Conservation (phyloP, 495 filamentous ascomycete species). For the Lasiosphaeria ovina region DNA sequence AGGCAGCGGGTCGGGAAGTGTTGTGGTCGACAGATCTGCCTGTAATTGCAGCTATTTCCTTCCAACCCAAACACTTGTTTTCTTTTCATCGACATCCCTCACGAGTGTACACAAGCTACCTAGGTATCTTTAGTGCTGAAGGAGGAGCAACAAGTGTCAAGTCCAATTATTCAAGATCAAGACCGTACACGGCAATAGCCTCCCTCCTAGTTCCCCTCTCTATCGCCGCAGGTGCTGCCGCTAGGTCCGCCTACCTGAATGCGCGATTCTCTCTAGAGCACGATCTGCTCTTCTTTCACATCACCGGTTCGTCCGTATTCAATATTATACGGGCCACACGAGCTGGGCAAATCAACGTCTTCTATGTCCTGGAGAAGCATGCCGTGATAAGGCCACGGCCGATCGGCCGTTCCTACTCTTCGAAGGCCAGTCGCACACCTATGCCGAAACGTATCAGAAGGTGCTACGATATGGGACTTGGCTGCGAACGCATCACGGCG, state of each 20-base stretch:
- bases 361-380: slow-evolving; percentile 72
- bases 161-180: too few species aligned
- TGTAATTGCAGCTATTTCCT: too few species aligned
- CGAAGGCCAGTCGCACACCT: slow-evolving; percentile 72
- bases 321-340: slow-evolving; percentile 44
- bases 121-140: too few species aligned
- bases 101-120: too few species aligned
- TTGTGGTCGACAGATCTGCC: too few species aligned
- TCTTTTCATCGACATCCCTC: too few species aligned
- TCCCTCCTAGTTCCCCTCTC: not conserved
- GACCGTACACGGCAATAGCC: not conserved
- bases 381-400: slow-evolving; percentile 58
- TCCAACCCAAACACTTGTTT: too few species aligned
- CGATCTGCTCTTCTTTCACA: slow-evolving; percentile 58
- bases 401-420: slow-evolving; percentile 66
- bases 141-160: too few species aligned
- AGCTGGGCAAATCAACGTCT: slow-evolving; percentile 65
- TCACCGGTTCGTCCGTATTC: slow-evolving; percentile 41
- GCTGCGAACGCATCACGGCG: slow-evolving; percentile 63
- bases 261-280: slow-evolving; percentile 67
- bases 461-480: slow-evolving; percentile 77
- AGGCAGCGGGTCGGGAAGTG: too few species aligned
- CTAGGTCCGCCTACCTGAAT: slow-evolving; percentile 75
- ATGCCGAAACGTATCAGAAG: slow-evolving; percentile 68
- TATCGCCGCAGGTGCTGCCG: slow-evolving; percentile 56